A percentile compares a stretch with the other conserved stretches of the same genome.
These are phyloP conservation scores for Entomortierella chlamydospora DNA, from an alignment of 192 early-diverging fungal genomes.

Conservation along the genomic window DNA sequence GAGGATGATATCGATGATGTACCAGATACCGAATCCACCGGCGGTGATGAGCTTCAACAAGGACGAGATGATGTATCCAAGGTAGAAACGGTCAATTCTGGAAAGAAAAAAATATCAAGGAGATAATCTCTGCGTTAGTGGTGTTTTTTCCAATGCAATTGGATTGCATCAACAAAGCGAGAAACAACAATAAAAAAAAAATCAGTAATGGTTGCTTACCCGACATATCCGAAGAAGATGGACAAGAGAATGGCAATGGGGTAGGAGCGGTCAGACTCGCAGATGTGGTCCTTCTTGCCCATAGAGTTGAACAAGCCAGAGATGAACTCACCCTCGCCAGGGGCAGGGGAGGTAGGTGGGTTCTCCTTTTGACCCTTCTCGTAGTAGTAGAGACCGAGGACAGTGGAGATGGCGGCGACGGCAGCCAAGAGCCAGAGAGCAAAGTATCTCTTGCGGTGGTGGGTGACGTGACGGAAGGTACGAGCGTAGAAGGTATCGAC, in stretches of 20 bases:
- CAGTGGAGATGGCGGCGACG: constrained; percentile 31
- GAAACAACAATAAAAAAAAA: not conserved
- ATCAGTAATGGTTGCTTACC: constrained; percentile 54
- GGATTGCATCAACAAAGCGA: too few species aligned
- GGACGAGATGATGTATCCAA: constrained; percentile 63
- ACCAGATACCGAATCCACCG: constrained; percentile 64
- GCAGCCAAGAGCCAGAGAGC: constrained; percentile 42
- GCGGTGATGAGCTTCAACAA: constrained; percentile 60
- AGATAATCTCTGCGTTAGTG: not conserved
- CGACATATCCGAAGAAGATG: constrained; percentile 66
- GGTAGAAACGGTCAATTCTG: constrained; percentile 70
- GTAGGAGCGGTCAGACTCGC: constrained; percentile 63
- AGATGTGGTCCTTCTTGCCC: constrained; percentile 35
- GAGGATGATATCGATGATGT: constrained; percentile 56
- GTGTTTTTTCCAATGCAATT: too few species aligned
- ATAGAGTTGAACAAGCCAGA: constrained; percentile 2
- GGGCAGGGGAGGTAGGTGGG: constrained; percentile 6
- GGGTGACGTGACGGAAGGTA: constrained; percentile 44
- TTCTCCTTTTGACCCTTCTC: constrained; percentile 29
- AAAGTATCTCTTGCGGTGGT: constrained; percentile 55
- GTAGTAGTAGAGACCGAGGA: constrained; percentile 44
- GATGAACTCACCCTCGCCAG: constrained; percentile 14
- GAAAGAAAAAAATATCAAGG: too few species aligned
- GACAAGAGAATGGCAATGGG: constrained; percentile 63
- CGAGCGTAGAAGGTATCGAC: constrained; percentile 51